These are phyloP conservation scores for Elsinoe batatas DNA, from an alignment of 2,329 filamentous ascomycete genomes.

Conservation along the genomic window DNA sequence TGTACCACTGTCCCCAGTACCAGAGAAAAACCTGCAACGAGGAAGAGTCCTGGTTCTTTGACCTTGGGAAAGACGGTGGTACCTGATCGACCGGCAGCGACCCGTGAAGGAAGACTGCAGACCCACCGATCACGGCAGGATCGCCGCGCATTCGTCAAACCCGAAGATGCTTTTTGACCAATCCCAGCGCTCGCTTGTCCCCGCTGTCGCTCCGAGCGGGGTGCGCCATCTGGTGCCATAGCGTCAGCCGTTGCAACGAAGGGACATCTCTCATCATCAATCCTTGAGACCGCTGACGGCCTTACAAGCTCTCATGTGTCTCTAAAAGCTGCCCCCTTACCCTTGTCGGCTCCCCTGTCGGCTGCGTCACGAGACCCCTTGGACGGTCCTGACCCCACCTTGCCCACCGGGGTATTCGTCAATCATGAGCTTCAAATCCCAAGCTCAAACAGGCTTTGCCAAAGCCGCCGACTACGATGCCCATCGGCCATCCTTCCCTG, in stretches of 20 bases:
- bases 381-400: too few species aligned
- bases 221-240: neutral
- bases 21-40: neutral
- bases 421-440: constrained; percentile 18
- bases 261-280: too few species aligned
- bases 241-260: neutral
- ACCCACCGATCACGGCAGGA: constrained; percentile 2
- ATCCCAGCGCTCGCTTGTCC: neutral
- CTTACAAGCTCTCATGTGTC: neutral
- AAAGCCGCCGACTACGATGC: constrained; percentile 56
- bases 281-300: too few species aligned
- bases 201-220: neutral
- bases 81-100: constrained; percentile 9
- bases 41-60: too few species aligned
- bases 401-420: neutral
- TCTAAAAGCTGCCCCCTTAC: neutral
- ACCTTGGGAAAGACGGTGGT: neutral
- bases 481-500: constrained; percentile 57
- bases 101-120: neutral
- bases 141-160: neutral
- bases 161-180: neutral
- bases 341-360: too few species aligned
- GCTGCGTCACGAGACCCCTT: too few species aligned
- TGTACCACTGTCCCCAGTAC: neutral
- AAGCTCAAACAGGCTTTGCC: constrained; percentile 47